These are phyloP conservation scores for Bimuria novae-zelandiae DNA, from an alignment of 2,329 filamentous ascomycete genomes.

Conservation along the genomic window DNA sequence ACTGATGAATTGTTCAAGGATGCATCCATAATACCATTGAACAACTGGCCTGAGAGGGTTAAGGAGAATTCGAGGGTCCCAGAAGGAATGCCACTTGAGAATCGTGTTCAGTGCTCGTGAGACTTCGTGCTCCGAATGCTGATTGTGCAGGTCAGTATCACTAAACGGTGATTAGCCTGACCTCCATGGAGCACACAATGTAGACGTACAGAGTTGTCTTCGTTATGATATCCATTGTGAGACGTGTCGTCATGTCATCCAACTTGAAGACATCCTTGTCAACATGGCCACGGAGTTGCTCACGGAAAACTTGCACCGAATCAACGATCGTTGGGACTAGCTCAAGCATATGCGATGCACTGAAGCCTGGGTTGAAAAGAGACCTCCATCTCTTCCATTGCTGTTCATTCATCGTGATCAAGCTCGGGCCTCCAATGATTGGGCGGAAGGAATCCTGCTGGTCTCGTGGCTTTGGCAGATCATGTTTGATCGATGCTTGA, in stretches of 20 bases:
- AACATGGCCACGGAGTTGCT: slow-evolving; percentile 5
- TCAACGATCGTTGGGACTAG: slow-evolving; percentile 20
- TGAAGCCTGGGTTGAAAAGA: slow-evolving; percentile 26
- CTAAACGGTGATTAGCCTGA: too few relatives aligned
- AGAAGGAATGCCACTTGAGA: slow-evolving; percentile 14
- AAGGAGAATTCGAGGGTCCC: slow-evolving; percentile 10
- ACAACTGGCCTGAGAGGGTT: slow-evolving; percentile 13
- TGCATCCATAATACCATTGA: slow-evolving; percentile 9
- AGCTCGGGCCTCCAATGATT: slow-evolving; percentile 17
- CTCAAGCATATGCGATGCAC: slow-evolving; percentile 52
- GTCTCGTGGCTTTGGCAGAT: too few relatives aligned
- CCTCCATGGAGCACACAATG: too few relatives aligned
- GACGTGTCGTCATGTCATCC: slow-evolving; percentile 10
- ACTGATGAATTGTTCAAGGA: slow-evolving; percentile 5
- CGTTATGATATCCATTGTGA: slow-evolving; percentile 21
- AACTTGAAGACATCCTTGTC: slow-evolving; percentile 11
- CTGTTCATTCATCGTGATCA: slow-evolving; percentile 21
- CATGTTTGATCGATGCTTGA: too few relatives aligned
- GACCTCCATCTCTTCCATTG: slow-evolving; percentile 36
- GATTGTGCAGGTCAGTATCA: slow-evolving; percentile 4
- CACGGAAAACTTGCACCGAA: slow-evolving; percentile 15
- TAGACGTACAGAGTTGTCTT: slow-evolving; percentile 12
- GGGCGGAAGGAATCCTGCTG: too few relatives aligned
- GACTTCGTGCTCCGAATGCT: not conserved
- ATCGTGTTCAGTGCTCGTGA: slow-evolving; percentile 6